Conservation (phyloP, 2,329 filamentous ascomycete species). For the Albifimbria verrucaria region DNA sequence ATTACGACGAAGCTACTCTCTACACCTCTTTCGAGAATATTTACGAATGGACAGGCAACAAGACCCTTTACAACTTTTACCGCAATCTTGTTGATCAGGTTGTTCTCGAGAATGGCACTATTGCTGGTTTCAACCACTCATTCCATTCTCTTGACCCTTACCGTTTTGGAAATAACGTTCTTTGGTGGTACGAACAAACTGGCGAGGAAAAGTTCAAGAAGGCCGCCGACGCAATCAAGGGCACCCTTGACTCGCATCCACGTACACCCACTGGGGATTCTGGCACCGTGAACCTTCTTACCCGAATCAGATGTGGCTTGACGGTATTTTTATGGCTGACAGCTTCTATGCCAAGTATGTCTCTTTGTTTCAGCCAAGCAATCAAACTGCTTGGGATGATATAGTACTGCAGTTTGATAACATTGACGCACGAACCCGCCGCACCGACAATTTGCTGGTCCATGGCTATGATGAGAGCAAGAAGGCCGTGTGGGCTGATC, state of each 20-base stretch:
- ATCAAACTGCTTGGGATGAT: slow-evolving; percentile 40
- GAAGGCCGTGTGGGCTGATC: slow-evolving; percentile 49
- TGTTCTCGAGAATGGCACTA: slow-evolving; percentile 39
- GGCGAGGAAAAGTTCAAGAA: slow-evolving; percentile 44
- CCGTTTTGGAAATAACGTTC: slow-evolving; percentile 48
- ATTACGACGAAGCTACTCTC: slow-evolving; percentile 43
- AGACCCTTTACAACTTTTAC: slow-evolving; percentile 40
- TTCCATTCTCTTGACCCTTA: slow-evolving; percentile 52
- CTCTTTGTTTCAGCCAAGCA: slow-evolving; percentile 30
- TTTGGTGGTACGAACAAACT: slow-evolving; percentile 46
- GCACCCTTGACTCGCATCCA: slow-evolving; percentile 45
- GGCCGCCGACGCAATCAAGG: slow-evolving; percentile 43
- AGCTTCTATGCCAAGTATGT: slow-evolving; percentile 40
- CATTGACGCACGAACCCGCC: slow-evolving; percentile 38
- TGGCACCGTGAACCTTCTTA: slow-evolving; percentile 48
- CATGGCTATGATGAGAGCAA: slow-evolving; percentile 53
- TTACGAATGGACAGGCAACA: slow-evolving; percentile 38
- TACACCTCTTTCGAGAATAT: slow-evolving; percentile 46
- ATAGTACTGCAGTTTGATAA: slow-evolving; percentile 42
- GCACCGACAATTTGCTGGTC: slow-evolving; percentile 39
- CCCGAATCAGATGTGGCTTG: slow-evolving; percentile 55
- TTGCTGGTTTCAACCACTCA: slow-evolving; percentile 41
- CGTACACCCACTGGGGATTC: slow-evolving; percentile 50
- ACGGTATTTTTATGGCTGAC: slow-evolving; percentile 51
- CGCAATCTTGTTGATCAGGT: slow-evolving; percentile 43